Conservation (phyloP, 2,329 filamentous ascomycete genomes). For the Colletotrichum noveboracense region DNA sequence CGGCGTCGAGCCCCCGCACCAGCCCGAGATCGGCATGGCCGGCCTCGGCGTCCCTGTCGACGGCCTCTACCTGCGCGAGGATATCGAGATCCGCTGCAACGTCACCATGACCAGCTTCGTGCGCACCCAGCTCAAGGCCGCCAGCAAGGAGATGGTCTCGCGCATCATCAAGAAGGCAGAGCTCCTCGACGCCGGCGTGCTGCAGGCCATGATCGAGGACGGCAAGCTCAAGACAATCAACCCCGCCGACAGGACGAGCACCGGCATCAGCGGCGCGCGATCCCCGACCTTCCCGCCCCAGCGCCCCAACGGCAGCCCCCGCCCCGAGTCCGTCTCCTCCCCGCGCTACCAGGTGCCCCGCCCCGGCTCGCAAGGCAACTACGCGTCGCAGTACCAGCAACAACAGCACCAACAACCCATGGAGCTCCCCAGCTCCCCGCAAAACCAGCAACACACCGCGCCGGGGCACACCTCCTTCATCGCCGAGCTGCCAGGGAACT, state of each 20-base stretch:
- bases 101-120: constrained; percentile 69
- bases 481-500: constrained; percentile 56
- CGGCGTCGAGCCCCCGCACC: constrained; percentile 65
- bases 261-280: constrained; percentile 18
- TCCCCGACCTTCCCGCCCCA: constrained; percentile 13
- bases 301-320: constrained; percentile 11
- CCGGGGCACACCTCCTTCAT: constrained; percentile 22
- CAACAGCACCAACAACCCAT: constrained; percentile 21
- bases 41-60: constrained; percentile 65
- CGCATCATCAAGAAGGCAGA: constrained; percentile 76
- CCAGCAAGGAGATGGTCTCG: constrained; percentile 71
- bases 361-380: constrained; percentile 25
- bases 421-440: constrained; percentile 20
- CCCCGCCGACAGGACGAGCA: constrained; percentile 53
- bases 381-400: constrained; percentile 21
- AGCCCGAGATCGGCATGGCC: constrained; percentile 65
- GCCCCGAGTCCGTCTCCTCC: constrained; percentile 29
- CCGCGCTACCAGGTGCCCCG: constrained; percentile 47
- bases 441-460: constrained; percentile 25
- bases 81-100: constrained; percentile 75
- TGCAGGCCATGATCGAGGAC: constrained; percentile 72
- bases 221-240: constrained; percentile 66
- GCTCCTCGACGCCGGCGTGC: constrained; percentile 67
- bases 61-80: constrained; percentile 71
- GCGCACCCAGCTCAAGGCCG: constrained; percentile 69